Conservation (phyloP, 2,329 filamentous ascomycete species). For the Colletotrichum lini region DNA sequence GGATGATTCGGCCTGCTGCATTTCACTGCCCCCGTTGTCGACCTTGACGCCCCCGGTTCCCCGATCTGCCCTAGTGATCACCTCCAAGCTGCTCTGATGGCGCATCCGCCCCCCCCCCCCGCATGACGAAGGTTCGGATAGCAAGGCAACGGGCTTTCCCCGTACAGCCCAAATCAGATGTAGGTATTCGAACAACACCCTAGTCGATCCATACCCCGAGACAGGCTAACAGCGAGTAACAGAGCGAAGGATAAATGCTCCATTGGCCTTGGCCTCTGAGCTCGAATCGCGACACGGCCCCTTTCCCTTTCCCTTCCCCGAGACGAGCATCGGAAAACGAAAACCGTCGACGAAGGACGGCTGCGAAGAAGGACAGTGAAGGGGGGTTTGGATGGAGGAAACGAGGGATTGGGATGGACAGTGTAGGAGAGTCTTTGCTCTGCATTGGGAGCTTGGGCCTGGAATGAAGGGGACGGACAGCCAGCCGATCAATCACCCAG, state of each 20-base stretch:
- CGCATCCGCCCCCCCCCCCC: neutral
- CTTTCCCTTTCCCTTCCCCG: neutral
- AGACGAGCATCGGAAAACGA: neutral
- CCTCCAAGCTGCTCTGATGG: neutral
- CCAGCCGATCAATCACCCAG: neutral
- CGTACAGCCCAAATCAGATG: neutral
- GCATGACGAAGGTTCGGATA: neutral
- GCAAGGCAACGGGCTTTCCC: neutral
- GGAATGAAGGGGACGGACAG: neutral
- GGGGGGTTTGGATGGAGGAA: no score
- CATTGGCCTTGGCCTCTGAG: neutral
- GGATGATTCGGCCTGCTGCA: conserved; percentile 17
- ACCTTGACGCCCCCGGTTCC: neutral
- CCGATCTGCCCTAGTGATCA: neutral
- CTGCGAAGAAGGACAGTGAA: no score
- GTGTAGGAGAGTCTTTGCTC: neutral
- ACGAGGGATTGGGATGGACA: neutral
- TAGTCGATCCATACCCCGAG: neutral
- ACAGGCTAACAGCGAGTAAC: neutral
- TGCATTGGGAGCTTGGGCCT: neutral
- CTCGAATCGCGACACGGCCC: neutral
- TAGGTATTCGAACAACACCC: neutral
- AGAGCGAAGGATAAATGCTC: neutral
- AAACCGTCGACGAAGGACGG: neutral
- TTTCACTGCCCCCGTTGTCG: neutral